These are phyloP conservation scores for Penicillium sp. DNA, from an alignment of 2,329 filamentous ascomycete genomes.

Conservation along the genomic window DNA sequence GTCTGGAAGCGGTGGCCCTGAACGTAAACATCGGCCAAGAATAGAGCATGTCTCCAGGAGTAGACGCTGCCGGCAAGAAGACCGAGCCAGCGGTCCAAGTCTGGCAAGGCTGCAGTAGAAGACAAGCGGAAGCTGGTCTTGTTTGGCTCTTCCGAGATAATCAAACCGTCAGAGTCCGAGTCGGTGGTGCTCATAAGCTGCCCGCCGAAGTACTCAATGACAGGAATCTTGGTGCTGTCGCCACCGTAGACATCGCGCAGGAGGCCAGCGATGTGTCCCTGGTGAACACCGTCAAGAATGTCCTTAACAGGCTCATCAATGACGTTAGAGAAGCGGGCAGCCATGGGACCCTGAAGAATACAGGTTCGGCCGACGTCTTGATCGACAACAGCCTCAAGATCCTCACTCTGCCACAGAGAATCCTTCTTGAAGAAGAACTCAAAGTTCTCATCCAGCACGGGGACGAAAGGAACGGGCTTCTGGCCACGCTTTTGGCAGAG, in stretches of 20 bases:
- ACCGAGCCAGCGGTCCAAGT: slow-evolving; percentile 78
- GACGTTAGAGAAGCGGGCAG: slow-evolving; percentile 82
- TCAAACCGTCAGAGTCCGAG: slow-evolving; percentile 79
- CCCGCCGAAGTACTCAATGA: slow-evolving; percentile 93
- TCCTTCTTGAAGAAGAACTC: slow-evolving; percentile 99
- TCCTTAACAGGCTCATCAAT: slow-evolving; percentile 93
- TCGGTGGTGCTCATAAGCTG: slow-evolving; percentile 70
- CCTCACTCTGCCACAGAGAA: slow-evolving; percentile 98
- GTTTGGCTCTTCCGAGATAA: slow-evolving; percentile 71
- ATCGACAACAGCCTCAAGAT: slow-evolving; percentile 89
- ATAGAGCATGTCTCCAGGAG: slow-evolving; percentile 92
- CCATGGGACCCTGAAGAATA: slow-evolving; percentile 92
- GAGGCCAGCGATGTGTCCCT: slow-evolving; percentile 78
- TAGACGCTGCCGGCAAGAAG: slow-evolving; percentile 80
- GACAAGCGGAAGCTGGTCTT: slow-evolving; percentile 85
- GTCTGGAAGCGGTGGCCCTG: slow-evolving; percentile 97
- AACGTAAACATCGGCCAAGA: slow-evolving; percentile 88
- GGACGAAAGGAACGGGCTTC: slow-evolving; percentile 96
- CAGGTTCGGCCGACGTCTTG: slow-evolving; percentile 96
- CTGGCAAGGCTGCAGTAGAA: slow-evolving; percentile 69
- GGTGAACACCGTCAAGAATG: slow-evolving; percentile 86
- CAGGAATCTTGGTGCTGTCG: slow-evolving; percentile 71
- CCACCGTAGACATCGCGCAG: slow-evolving; percentile 75
- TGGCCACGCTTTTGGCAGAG: slow-evolving; percentile 88
- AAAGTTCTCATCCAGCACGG: slow-evolving; percentile 92